These are phyloP conservation scores for Saturnispora hagleri DNA, from an alignment of 805 yeast species.

Conservation along the genomic window DNA sequence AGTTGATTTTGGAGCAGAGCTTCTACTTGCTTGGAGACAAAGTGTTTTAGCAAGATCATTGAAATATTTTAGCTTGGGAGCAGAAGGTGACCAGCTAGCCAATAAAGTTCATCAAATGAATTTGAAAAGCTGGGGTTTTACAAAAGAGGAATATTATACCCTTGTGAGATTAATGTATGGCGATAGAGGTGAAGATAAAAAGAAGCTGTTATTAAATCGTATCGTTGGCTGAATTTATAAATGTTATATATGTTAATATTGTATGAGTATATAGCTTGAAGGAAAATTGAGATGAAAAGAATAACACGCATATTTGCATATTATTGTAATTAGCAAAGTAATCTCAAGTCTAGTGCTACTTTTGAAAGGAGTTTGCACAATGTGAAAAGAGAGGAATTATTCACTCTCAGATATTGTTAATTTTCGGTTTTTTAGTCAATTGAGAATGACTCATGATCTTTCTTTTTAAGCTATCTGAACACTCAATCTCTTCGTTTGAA, in stretches of 20 bases:
- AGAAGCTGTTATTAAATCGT: constrained; percentile 1
- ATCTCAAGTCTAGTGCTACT: background rate
- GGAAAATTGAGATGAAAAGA: background rate
- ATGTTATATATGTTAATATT: background rate
- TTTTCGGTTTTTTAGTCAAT: constrained; percentile 3
- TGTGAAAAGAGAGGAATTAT: background rate
- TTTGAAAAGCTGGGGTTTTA: constrained; percentile 19
- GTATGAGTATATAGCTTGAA: background rate
- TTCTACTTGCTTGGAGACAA: background rate
- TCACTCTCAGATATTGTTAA: background rate
- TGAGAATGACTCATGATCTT: background rate
- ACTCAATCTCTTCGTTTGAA: background rate
- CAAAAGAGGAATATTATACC: constrained; percentile 38
- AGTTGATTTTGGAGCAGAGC: constrained; percentile 24
- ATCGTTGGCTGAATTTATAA: constrained; percentile 4
- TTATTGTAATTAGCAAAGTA: constrained; percentile 2
- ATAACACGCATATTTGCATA: background rate
- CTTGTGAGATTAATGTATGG: constrained; percentile 45
- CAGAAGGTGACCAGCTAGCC: constrained; percentile 10
- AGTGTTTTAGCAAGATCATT: constrained; percentile 29
- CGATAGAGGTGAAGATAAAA: constrained; percentile 21
- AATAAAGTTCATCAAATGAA: constrained; percentile 4
- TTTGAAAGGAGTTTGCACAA: background rate
- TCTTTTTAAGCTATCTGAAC: constrained; percentile 1
- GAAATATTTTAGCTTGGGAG: constrained; percentile 41